Percentiles rank a stretch among this genome's conserved stretches.
Conservation (phyloP, 2,329 filamentous ascomycete species). For the Aspergillus udagawae region DNA sequence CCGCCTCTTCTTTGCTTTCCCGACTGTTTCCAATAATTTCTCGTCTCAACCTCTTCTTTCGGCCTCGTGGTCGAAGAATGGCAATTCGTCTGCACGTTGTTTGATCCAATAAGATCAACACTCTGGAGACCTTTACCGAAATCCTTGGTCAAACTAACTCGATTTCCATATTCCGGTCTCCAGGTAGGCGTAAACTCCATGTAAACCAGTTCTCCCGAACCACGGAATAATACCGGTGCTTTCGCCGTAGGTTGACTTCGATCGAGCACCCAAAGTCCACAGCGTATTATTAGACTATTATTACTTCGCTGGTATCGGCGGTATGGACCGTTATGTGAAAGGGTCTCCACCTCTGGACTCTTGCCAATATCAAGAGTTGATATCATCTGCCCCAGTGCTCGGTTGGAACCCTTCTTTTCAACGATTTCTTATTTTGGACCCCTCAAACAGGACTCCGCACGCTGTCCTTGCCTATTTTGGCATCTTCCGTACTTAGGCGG, state of each 20-base stretch:
- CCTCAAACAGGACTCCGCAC: conserved; percentile 5
- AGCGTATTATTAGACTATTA: background rate
- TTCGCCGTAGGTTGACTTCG: background rate
- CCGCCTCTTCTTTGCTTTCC: background rate
- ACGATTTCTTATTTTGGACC: conserved; percentile 11
- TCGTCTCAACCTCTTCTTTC: background rate
- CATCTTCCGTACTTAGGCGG: conserved; percentile 1
- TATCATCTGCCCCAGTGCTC: conserved; percentile 5
- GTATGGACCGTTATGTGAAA: background rate
- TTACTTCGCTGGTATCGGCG: background rate
- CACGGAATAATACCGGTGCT: background rate
- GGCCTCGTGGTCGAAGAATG: background rate
- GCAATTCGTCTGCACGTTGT: background rate
- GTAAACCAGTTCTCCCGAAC: background rate
- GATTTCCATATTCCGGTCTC: background rate
- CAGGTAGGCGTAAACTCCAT: background rate
- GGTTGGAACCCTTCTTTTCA: conserved; percentile 4
- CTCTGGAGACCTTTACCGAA: background rate
- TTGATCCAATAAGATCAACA: background rate
- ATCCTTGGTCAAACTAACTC: background rate
- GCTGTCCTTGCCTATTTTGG: conserved; percentile 2
- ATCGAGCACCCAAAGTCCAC: background rate
- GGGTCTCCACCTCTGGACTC: background rate
- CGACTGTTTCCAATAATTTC: background rate
- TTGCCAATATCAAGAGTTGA: background rate